Base-by-base conservation (phyloP, 2,329 filamentous ascomycete species). In the Trichoderma sp. region DNA sequence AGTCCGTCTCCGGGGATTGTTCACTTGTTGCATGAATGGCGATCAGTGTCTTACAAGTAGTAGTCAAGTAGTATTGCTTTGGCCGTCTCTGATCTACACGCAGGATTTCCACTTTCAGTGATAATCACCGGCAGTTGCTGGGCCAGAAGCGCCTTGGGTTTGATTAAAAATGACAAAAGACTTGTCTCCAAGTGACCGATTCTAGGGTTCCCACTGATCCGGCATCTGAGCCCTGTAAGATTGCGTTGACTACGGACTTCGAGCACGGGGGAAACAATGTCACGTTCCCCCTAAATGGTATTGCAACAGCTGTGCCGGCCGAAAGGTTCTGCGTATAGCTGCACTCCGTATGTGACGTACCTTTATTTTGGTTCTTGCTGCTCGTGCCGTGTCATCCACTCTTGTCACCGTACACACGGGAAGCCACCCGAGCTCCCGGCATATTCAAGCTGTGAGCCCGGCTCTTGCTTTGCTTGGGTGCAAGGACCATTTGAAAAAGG, bases 181-280 rank as follows among this genome's bases (percentile, higher is more conserved):
- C 33, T 14, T 18, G 14, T 71, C 67, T 71, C 18, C 53, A 45
- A 56, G 53, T 60, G 53, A 38, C 56, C 33, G 56, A 62, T 33
- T 45, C 16, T 21, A 21, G 16, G 35, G 53, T 33, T 71, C 27
- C 68, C 68, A 45, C 35, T 62, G 24, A 67, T 53, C 68, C 68
- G 68, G 68, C 56, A 62, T 62, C 68, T 35, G 68, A 71, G 53
- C 53, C 67, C 9, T 60, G 50, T 69, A 69, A 60, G 66, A 60
- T 69, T 69, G 53, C 68, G 53, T 60, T 71, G 67, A 71, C 63
- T 21, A n/a, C 53, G 33, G 68, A 33, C 18, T n/a, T 62, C 24
- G 68, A 71, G 21, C 18, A 60, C 33, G 6, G 41, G 38, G 41
- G 41, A 45, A 45, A n/a, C 4, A 31, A 62, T 21, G 24, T 45